A percentile compares a stretch with the other conserved stretches of the same genome.
phyloP scores from a whole-genome alignment of 257 asterid genomes.

The Anisodus acutangulus region DNA sequence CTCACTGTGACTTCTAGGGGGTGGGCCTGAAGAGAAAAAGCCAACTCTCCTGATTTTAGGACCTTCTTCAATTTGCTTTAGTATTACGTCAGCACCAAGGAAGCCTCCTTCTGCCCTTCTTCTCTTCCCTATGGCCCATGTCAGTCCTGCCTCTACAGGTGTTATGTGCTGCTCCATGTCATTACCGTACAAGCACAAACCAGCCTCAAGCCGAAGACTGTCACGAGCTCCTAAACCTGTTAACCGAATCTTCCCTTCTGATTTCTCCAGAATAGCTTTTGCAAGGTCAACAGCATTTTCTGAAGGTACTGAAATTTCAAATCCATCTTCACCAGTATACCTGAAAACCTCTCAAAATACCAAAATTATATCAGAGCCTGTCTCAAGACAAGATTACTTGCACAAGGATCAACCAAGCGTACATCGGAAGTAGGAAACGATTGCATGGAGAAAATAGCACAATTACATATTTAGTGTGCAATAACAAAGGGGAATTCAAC shows the following conservation, averaged over 20 bases:
- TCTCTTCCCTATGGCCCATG: conserved; percentile 98
- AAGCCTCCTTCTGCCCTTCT: conserved; percentile 97
- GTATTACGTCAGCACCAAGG: conserved; percentile 88
- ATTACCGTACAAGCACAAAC: conserved; percentile 92
- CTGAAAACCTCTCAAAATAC: conserved; percentile 48
- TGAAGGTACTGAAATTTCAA: conserved; percentile 93
- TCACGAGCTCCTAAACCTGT: conserved; percentile 96
- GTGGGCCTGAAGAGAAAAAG: conserved; percentile 82
- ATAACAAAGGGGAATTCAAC: background rate
- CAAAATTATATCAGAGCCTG: conserved; percentile 13
- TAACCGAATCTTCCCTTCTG: conserved; percentile 80
- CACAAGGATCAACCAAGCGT: too few relatives aligned
- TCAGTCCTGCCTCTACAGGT: conserved; percentile 93
- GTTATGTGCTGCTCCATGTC: conserved; percentile 98
- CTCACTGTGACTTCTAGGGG: conserved; percentile 92
- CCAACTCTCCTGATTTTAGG: conserved; percentile 89
- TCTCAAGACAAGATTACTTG: background rate
- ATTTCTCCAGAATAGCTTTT: conserved; percentile 88
- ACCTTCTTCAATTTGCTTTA: conserved; percentile 79
- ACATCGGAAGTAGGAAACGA: background rate
- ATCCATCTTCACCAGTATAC: conserved; percentile 99
- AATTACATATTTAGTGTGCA: background rate
- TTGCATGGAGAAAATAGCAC: background rate
- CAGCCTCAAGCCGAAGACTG: conserved; percentile 98
- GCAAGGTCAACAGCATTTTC: conserved; percentile 91